Percentiles rank a stretch among this genome's conserved stretches.
Evolutionary conservation across 148 eudicot genomes (phyloP).

Genomic region (Rhododendron simsii): DNA sequence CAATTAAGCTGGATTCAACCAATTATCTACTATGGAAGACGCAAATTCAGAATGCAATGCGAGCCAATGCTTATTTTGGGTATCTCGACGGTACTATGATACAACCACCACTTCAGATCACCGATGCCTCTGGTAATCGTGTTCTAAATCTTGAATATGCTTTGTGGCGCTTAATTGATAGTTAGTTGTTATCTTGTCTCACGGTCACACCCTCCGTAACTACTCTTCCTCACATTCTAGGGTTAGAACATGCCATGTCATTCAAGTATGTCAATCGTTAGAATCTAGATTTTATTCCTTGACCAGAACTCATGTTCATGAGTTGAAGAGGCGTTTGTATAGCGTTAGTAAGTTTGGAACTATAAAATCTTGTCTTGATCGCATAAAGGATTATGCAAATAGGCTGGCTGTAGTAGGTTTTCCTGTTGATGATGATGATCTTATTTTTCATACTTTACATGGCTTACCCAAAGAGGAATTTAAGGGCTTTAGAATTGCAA

Average conservation of each 20-base stretch:
- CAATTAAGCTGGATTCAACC: not conserved
- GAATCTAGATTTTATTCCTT: not conserved
- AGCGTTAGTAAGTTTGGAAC: not conserved
- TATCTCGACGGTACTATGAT: not conserved
- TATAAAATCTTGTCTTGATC: too few relatives aligned
- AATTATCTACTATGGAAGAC: not conserved
- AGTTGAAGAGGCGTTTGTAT: too few relatives aligned
- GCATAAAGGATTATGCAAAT: not conserved
- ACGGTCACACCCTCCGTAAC: not conserved
- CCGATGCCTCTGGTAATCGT: not conserved
- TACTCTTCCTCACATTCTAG: not conserved
- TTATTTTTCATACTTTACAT: too few relatives aligned
- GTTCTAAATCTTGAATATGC: too few relatives aligned
- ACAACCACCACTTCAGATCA: not conserved
- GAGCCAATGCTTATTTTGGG: not conserved
- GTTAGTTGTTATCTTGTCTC: not conserved
- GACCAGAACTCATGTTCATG: not conserved
- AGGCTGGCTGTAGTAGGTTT: not conserved
- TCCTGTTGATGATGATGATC: too few relatives aligned
- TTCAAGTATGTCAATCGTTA: too few relatives aligned
- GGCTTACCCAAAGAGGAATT: too few relatives aligned
- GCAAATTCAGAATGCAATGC: not conserved
- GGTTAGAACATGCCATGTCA: too few relatives aligned
- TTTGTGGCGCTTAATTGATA: not conserved
- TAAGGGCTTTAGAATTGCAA: too few relatives aligned